Evolutionary conservation across 2,329 filamentous ascomycete genomes (phyloP).

Genomic region (Epichloe coenophiala): DNA sequence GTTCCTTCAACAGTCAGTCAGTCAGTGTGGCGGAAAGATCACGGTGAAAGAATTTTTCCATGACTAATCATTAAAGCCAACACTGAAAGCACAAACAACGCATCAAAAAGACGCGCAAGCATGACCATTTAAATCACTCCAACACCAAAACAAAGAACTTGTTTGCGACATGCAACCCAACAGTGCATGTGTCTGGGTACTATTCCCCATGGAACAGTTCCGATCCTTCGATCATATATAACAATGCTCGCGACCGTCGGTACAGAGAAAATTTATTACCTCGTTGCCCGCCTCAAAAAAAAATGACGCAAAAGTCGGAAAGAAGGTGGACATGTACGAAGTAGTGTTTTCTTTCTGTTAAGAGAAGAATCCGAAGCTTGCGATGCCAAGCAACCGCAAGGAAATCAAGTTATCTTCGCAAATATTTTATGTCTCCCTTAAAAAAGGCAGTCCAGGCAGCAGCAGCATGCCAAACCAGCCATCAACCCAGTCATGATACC

Average conservation of each 20-base stretch:
- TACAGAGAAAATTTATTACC: background rate
- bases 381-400: background rate
- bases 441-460: constrained; percentile 43
- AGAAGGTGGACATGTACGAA: background rate
- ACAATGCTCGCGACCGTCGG: background rate
- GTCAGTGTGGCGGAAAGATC: too few species aligned
- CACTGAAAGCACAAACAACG: background rate
- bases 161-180: background rate
- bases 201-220: background rate
- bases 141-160: background rate
- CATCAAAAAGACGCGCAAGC: background rate
- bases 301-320: background rate
- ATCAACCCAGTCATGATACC: constrained; percentile 32
- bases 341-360: background rate
- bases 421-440: constrained; percentile 15
- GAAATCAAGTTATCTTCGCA: background rate
- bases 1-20: background rate
- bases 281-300: background rate
- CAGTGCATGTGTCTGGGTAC: background rate
- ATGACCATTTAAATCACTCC: background rate
- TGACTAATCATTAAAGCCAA: background rate
- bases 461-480: constrained; percentile 42
- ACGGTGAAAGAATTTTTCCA: background rate
- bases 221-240: background rate
- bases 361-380: background rate